Evolutionary conservation across 2,329 filamentous ascomycete species (phyloP), one percentile per base, ranked within the genome.

Genomic region (Dactylonectria estremocensis): DNA sequence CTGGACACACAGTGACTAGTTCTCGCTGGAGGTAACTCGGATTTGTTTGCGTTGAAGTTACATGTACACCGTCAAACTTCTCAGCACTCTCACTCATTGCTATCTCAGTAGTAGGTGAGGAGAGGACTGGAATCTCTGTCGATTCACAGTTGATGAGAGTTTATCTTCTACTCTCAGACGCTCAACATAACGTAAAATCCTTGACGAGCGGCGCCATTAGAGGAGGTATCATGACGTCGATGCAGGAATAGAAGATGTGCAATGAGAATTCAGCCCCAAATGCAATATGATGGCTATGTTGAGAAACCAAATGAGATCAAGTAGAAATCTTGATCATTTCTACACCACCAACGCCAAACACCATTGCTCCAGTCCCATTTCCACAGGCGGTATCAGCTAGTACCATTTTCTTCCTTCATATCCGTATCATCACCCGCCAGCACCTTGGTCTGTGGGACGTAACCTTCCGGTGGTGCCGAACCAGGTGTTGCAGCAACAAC

Each of bases 401-500:
- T 77, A 43, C 81, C 83, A 31, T 83, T 84, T 69, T 86, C 74
- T 40, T 85, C 84, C 66, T 86, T 87, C 88, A 91, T 91, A 62
- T 90, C 88, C 56, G 88, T 87, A 69, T 91, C 90, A 54, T 86
- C 85, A 11, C 87, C 87, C 6, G 90, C 89, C 54, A 95, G 82
- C 13, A 95, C 88, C 78, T 91, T 92, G 1, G 87, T 89, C 79
- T 88, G 87, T 3, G 90, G 90, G 13, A 88, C 84, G 68, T 89
- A 88, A n/a, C 85, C 86, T 9, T 89, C 85, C 14, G 89, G 86
- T 3, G 78, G 75, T 2, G 87, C 88, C 2, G 89, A 86, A 6
- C 95, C 94, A 0, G 95, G 95, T 3, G 95, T 98, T 31, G 91
- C 87, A 2, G 95, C 94, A 22, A 95, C 93, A 7, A 97, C 91